Percentiles rank a stretch among this genome's conserved stretches.
phyloP scores from a whole-genome alignment of 768 basidiomycete species.

The Naematelia encephala region DNA sequence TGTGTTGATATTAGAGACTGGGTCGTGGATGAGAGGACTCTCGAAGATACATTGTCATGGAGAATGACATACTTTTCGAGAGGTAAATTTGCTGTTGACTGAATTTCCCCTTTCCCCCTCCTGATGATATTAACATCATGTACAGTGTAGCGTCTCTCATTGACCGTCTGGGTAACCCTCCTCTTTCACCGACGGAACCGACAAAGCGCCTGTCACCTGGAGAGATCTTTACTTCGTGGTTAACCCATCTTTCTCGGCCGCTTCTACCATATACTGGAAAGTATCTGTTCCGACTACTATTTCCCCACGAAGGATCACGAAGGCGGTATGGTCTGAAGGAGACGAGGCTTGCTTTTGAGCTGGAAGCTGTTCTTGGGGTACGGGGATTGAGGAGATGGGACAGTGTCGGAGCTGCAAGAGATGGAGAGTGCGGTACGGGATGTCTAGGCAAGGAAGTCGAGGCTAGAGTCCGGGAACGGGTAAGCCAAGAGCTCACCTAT shows the following conservation, averaged over 20 bases:
- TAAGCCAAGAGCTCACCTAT: conserved; percentile 43
- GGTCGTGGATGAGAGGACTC: no score
- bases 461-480: conserved; percentile 53
- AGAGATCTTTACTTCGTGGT: conserved; percentile 40
- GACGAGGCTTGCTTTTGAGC: conserved; percentile 57
- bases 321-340: conserved; percentile 75
- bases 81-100: no score
- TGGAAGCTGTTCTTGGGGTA: conserved; percentile 51
- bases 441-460: conserved; percentile 70
- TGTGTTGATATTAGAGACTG: no score
- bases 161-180: conserved; percentile 32
- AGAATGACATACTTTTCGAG: no score
- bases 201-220: conserved; percentile 9
- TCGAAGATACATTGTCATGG: no score
- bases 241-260: conserved; percentile 46
- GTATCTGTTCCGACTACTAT: conserved; percentile 69
- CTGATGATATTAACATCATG: background rate
- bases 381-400: conserved; percentile 45
- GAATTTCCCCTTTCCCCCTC: background rate
- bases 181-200: conserved; percentile 2
- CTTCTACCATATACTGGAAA: conserved; percentile 60
- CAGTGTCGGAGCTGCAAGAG: conserved; percentile 45
- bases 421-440: conserved; percentile 55
- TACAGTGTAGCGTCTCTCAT: conserved; percentile 31
- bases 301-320: conserved; percentile 72